Evolutionary conservation across 768 basidiomycete species (phyloP).

Genomic region (Mycena kentingensis): DNA sequence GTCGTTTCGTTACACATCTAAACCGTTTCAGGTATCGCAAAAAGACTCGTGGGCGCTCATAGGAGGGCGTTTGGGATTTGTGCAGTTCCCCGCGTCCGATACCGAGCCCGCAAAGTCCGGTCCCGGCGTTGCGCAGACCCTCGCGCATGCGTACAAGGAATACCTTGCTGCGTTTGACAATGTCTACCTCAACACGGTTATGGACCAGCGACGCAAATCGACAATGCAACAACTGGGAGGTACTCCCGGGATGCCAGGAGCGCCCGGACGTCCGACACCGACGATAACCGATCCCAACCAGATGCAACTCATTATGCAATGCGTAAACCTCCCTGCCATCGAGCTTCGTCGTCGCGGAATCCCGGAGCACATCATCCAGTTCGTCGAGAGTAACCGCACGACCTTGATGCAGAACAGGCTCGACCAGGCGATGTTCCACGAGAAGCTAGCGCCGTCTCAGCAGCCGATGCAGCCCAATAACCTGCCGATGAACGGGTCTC

Average conservation of each 20-base stretch:
- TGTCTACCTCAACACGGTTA: conserved; percentile 48
- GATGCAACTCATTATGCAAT: conserved; percentile 48
- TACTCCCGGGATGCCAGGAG: conserved; percentile 2
- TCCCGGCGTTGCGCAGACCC: conserved; percentile 60
- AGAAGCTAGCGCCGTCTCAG: conserved; percentile 28
- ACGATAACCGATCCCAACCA: conserved; percentile 38
- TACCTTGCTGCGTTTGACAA: conserved; percentile 59
- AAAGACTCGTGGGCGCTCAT: conserved; percentile 67
- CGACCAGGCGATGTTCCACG: conserved; percentile 42
- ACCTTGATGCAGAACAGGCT: conserved; percentile 42
- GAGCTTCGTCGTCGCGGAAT: conserved; percentile 58
- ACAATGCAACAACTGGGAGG: conserved; percentile 4
- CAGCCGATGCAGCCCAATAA: conserved; percentile 1
- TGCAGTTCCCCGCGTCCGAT: conserved; percentile 63
- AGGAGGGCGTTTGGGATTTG: conserved; percentile 66
- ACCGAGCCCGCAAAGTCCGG: conserved; percentile 63
- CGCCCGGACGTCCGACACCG: conserved; percentile 6
- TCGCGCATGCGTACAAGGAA: conserved; percentile 62
- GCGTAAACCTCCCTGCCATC: conserved; percentile 44
- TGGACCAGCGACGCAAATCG: conserved; percentile 36
- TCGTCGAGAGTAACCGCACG: conserved; percentile 60
- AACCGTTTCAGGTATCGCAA: conserved; percentile 45
- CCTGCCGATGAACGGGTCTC: conserved; percentile 6
- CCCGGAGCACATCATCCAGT: conserved; percentile 50
- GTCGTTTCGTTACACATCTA: conserved; percentile 1